A percentile compares a stretch with the other conserved stretches of the same genome.
These are phyloP conservation scores for Suillus variegatus DNA, from an alignment of 768 basidiomycete genomes.

Conservation along the genomic window DNA sequence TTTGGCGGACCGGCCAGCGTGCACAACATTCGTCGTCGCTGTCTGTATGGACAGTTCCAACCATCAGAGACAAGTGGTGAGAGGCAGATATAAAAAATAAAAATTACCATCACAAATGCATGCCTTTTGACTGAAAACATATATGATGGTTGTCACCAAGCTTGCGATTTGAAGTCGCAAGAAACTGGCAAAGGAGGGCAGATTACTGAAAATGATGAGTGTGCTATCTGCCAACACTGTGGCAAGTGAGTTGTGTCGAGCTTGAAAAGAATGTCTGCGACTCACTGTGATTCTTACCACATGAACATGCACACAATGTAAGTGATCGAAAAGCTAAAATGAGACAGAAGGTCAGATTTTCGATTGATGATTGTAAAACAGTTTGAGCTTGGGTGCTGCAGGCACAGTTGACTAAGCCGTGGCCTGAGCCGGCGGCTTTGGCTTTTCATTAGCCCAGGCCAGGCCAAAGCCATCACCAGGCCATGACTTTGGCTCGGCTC, in stretches of 20 bases:
- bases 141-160: background rate
- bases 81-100: background rate
- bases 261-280: background rate
- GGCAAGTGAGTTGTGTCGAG: background rate
- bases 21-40: background rate
- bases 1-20: background rate
- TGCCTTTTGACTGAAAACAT: background rate
- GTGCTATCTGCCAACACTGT: background rate
- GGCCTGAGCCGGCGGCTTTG: background rate
- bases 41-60: background rate
- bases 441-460: too few species aligned
- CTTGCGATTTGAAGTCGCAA: background rate
- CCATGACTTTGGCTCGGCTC: background rate
- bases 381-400: background rate
- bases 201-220: background rate
- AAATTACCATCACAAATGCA: background rate
- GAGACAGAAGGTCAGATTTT: background rate
- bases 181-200: background rate
- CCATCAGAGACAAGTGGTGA: background rate
- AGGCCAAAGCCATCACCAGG: too few species aligned
- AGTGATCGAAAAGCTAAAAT: background rate
- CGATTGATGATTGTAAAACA: background rate
- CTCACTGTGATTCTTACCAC: background rate
- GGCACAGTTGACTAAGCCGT: background rate
- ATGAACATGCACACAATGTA: background rate